Percentiles rank a stretch among this genome's conserved stretches.
Evolutionary conservation across 306 rosid species (phyloP).

Genomic region (Vigna trinervia): DNA sequence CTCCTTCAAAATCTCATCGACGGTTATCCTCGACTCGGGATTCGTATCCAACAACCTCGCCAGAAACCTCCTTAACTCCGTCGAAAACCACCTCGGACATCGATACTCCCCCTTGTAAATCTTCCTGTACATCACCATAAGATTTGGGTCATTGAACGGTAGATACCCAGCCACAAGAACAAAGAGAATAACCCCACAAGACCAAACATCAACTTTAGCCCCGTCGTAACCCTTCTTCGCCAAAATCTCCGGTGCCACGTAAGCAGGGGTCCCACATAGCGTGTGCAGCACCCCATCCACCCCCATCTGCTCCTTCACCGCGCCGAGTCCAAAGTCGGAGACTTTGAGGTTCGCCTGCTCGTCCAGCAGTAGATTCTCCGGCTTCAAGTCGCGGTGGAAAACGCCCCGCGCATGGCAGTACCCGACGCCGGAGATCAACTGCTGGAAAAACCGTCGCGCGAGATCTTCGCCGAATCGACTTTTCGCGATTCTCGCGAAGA

Average conservation of each 20-base stretch:
- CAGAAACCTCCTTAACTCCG: conserved; percentile 58
- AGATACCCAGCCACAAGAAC: conserved; percentile 72
- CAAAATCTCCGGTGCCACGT: conserved; percentile 86
- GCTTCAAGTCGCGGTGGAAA: conserved; percentile 78
- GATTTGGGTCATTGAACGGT: conserved; percentile 76
- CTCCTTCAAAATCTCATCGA: conserved; percentile 60
- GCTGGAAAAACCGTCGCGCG: conserved; percentile 60
- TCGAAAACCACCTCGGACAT: conserved; percentile 74
- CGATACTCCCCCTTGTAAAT: conserved; percentile 72
- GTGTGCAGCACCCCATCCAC: conserved; percentile 76
- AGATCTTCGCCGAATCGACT: conserved; percentile 64
- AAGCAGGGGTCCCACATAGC: conserved; percentile 84
- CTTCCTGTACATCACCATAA: conserved; percentile 77
- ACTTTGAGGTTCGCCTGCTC: conserved; percentile 63
- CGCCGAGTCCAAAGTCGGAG: conserved; percentile 78
- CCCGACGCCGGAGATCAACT: conserved; percentile 72
- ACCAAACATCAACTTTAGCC: conserved; percentile 79
- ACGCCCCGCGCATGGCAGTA: conserved; percentile 75
- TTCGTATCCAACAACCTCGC: conserved; percentile 65
- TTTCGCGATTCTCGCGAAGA: conserved; percentile 57
- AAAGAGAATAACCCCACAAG: conserved; percentile 66
- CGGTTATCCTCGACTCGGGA: conserved; percentile 64
- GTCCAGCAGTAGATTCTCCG: conserved; percentile 70
- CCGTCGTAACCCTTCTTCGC: conserved; percentile 80
- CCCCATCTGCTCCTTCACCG: conserved; percentile 59